Base-by-base conservation (phyloP, 75 land plant species). In the Selaginella tamariscina region DNA sequence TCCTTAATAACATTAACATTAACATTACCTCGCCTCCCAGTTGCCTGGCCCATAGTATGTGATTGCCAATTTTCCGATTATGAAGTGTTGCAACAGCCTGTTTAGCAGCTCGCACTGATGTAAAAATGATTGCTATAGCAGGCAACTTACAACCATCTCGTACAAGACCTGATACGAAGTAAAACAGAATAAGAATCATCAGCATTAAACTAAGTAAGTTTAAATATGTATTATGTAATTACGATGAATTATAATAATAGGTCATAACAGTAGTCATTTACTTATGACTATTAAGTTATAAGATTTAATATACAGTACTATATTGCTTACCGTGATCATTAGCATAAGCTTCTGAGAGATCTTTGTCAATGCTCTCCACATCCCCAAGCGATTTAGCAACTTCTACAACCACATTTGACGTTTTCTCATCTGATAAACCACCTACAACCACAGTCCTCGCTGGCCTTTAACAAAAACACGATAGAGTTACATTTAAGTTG, bases 21-120 rank as follows among this genome's bases (percentile, higher is more conserved):
- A n/a, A n/a, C n/a, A n/a, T n/a, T 71, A 93, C 98, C 98, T 94
- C 98, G 0, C 98, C 98, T 68, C 98, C 98, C 29, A 90, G 78
- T 69, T 90, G 96, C 1, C 98, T 89, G 30, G 98, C 98, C 98
- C 98, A 94, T 56, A 94, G 63, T 68, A 59, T 32, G 23, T 70
- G 80, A 56, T 86, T 85, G 32, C 78, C 79, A 66, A 94, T 71
- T 68, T 72, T 70, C 75, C 81, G 80, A 29, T 79, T 84, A 77
- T 94, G 98, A 67, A 90, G 72, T 59, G 44, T 55, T 8, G 82
- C 75, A 24, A 94, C 98, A 75, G 81, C 75, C 20, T 83, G 79
- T 54, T 73, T 74, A 18, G 98, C 98, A 23, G 77, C 66, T 70
- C 75, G 83, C 23, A 94, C 96, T 77, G 88, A 87, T 33, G 71